phyloP scores from a whole-genome alignment of 108 stramenopile genomes.

The Seminavis robusta region DNA sequence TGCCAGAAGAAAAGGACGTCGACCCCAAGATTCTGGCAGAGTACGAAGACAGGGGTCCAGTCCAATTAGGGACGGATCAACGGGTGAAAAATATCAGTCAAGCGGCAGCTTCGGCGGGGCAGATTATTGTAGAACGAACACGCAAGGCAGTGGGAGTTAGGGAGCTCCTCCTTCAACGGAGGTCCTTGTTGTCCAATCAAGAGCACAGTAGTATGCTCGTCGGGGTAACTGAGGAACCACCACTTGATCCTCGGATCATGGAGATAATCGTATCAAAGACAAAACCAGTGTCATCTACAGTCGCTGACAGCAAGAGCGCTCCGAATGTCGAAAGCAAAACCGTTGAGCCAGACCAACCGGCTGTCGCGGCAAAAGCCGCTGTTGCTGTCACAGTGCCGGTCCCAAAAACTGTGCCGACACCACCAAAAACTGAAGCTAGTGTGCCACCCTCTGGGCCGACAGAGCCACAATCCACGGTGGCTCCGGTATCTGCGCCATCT shows the following conservation, averaged over 20 bases:
- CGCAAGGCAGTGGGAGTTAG: conserved; percentile 38
- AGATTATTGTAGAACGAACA: conserved; percentile 65
- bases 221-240: too few species aligned
- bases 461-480: too few species aligned
- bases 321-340: not conserved
- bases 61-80: conserved; percentile 41
- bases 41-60: conserved; percentile 40
- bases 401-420: too few species aligned
- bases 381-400: too few species aligned
- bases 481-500: too few species aligned
- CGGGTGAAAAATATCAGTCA: conserved; percentile 47
- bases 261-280: not conserved
- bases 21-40: conserved; percentile 10
- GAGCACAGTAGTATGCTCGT: too few species aligned
- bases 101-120: conserved; percentile 65
- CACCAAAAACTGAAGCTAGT: too few species aligned
- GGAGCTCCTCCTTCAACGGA: too few species aligned
- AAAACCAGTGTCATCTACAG: not conserved
- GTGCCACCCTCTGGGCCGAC: too few species aligned
- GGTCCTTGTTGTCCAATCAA: too few species aligned
- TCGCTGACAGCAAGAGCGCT: not conserved
- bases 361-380: too few species aligned
- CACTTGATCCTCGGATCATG: not conserved
- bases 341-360: too few species aligned
- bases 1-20: conserved; percentile 49